Percentiles rank a stretch among this genome's conserved stretches.
Evolutionary conservation across 2,329 filamentous ascomycete species (phyloP).

Genomic region (Cordyceps tenuipes): DNA sequence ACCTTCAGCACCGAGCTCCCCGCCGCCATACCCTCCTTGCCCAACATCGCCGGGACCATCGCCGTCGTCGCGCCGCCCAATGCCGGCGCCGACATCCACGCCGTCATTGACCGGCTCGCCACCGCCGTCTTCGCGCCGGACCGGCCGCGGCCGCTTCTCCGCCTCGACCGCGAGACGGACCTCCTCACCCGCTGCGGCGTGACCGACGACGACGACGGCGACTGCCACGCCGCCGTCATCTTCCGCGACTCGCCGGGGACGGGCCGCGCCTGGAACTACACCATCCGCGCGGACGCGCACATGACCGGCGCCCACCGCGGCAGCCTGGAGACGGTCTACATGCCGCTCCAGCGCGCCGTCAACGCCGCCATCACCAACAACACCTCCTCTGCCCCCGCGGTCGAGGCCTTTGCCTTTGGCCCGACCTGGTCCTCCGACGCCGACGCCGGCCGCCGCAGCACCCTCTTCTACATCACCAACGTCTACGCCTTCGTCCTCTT

Average conservation of each 20-base stretch:
- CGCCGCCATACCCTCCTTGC: conserved; percentile 16
- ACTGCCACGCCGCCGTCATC: conserved; percentile 22
- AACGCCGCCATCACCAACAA: conserved; percentile 24
- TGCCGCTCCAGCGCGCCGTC: conserved; percentile 26
- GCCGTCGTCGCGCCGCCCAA: conserved; percentile 18
- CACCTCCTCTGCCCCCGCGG: background rate
- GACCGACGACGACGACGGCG: conserved; percentile 16
- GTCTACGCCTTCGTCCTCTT: conserved; percentile 14
- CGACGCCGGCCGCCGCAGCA: background rate
- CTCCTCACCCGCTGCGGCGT: conserved; percentile 17
- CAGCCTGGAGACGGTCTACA: conserved; percentile 29
- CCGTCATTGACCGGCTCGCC: conserved; percentile 19
- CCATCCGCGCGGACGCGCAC: conserved; percentile 19
- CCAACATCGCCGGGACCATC: conserved; percentile 18
- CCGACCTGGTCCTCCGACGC: conserved; percentile 11
- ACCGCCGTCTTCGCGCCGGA: conserved; percentile 13
- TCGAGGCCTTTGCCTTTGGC: conserved; percentile 12
- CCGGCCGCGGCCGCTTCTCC: conserved; percentile 11
- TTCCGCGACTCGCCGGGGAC: conserved; percentile 24
- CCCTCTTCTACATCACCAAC: conserved; percentile 8
- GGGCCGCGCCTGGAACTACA: conserved; percentile 22
- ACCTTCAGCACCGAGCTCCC: conserved; percentile 15
- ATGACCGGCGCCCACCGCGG: conserved; percentile 35
- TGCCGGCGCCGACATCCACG: conserved; percentile 19
- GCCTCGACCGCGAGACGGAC: conserved; percentile 15